Conservation (phyloP, 495 filamentous ascomycete species). For the Cudoniella acicularis region DNA sequence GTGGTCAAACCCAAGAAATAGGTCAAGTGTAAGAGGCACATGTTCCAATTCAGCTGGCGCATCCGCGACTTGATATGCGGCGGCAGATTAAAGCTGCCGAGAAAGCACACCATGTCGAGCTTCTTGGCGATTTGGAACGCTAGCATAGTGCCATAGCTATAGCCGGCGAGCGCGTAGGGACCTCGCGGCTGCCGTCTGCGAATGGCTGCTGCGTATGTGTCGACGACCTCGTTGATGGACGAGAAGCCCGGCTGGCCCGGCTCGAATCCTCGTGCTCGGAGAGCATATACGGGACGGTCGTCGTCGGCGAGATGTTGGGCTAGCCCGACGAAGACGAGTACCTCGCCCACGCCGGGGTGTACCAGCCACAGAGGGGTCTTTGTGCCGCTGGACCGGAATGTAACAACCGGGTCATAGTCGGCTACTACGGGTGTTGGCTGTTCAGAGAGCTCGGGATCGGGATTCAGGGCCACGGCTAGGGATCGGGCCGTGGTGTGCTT, state of each 20-base stretch:
- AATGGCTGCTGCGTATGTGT: slow-evolving; percentile 40
- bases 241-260: neutral
- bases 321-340: slow-evolving; percentile 51
- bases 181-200: slow-evolving; percentile 42
- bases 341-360: slow-evolving; percentile 53
- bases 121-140: slow-evolving; percentile 50
- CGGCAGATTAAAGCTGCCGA: slow-evolving; percentile 39
- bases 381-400: slow-evolving; percentile 33
- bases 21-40: slow-evolving; percentile 42
- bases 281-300: slow-evolving; percentile 48
- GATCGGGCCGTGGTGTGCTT: slow-evolving; percentile 34
- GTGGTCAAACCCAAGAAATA: slow-evolving; percentile 45
- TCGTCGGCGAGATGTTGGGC: slow-evolving; percentile 37
- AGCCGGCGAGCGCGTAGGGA: slow-evolving; percentile 55
- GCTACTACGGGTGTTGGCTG: slow-evolving; percentile 2
- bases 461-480: too few species aligned
- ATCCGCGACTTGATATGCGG: slow-evolving; percentile 52
- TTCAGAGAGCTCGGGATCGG: neutral
- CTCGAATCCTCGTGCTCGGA: slow-evolving; percentile 51
- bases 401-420: slow-evolving; percentile 49
- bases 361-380: slow-evolving; percentile 53
- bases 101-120: slow-evolving; percentile 33
- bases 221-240: slow-evolving; percentile 13
- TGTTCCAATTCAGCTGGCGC: slow-evolving; percentile 42
- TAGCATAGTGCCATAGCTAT: slow-evolving; percentile 47